A percentile compares a stretch with the other conserved stretches of the same genome.
Evolutionary conservation across 2,329 filamentous ascomycete species (phyloP).

Genomic region (Penicillium sp.): DNA sequence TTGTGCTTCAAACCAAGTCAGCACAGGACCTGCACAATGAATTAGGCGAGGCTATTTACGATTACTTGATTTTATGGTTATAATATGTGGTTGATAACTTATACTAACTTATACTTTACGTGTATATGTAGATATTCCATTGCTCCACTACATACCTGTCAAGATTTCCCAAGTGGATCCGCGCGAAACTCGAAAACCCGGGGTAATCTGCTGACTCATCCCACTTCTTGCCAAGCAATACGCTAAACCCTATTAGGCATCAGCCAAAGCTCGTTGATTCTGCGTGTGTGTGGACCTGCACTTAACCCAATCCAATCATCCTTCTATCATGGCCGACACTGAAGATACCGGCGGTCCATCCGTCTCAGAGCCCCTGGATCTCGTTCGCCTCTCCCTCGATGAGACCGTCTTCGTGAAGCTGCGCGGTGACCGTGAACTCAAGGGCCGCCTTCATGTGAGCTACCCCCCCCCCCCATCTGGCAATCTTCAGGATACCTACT

Average conservation of each 20-base stretch:
- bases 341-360: slow-evolving; percentile 66
- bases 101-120: not conserved
- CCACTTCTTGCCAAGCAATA: not conserved
- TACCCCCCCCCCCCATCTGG: not conserved
- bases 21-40: not conserved
- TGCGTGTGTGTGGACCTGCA: slow-evolving; percentile 12
- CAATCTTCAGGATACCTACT: slow-evolving; percentile 13
- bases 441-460: slow-evolving; percentile 88
- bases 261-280: slow-evolving; percentile 25
- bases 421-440: slow-evolving; percentile 89
- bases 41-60: not conserved
- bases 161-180: slow-evolving; percentile 5
- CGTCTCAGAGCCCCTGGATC: slow-evolving; percentile 88
- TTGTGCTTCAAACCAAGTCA: slow-evolving; percentile 10
- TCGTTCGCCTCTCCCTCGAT: slow-evolving; percentile 90
- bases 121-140: not conserved
- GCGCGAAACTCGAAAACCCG: slow-evolving; percentile 11
- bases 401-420: slow-evolving; percentile 98
- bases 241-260: slow-evolving; percentile 21
- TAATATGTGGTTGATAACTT: not conserved
- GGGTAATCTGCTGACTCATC: slow-evolving; percentile 25
- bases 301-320: slow-evolving; percentile 8
- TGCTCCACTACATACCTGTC: not conserved
- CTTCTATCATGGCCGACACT: slow-evolving; percentile 70
- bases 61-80: not conserved